Base-by-base conservation (phyloP, 192 early-diverging fungal genomes). In the Coemansia sp. region DNA sequence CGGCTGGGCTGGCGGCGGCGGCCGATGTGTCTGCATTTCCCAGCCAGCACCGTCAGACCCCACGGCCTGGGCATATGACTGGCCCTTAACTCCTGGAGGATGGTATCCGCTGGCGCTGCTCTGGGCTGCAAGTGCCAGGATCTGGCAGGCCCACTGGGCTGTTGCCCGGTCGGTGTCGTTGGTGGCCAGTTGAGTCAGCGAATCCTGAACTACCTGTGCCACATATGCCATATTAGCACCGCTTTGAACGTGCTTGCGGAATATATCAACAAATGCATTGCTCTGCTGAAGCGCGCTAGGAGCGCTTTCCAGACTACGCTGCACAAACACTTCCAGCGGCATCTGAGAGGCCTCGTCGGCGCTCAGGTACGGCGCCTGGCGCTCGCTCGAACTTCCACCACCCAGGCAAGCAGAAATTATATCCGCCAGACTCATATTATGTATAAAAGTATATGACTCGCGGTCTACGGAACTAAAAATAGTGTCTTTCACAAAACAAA, bases 291-390 rank as follows among this genome's bases (percentile, higher is more conserved):
- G 39, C 7, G 59, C 62, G 47, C 65, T 72, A 7, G 79, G 79
- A 0, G 72, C 68, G 48, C 72, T 63, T 40, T 76, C 69, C 15
- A 80, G 46, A 46, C 65, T 72, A 53, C 69, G 79, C 33, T 67
- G 55, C 12, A 80, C 37, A 59, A 80, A 80, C 8, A 48, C 53
- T 11, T 70, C 66, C 42, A 80, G 52, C 9, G 79, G 72, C 65
- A 80, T 55, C 35, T 59, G 45, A 39, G 68, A 43, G 8, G 79
- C 79, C 51, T 76, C 68, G 5, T 80, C 54, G n/a, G 69, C 63
- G 20, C 62, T 56, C 14, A 80, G 61, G n/a, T 61, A 72, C 3
- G 79, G 68, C 33, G 68, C 57, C 41, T 70, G 68, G 43, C 65
- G 66, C 7, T 50, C 30, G 37, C 47, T 21, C 37, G 41, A 14